Evolutionary conservation across 352 stramenopile species (phyloP).

Genomic region (Globisporangium okanoganense): DNA sequence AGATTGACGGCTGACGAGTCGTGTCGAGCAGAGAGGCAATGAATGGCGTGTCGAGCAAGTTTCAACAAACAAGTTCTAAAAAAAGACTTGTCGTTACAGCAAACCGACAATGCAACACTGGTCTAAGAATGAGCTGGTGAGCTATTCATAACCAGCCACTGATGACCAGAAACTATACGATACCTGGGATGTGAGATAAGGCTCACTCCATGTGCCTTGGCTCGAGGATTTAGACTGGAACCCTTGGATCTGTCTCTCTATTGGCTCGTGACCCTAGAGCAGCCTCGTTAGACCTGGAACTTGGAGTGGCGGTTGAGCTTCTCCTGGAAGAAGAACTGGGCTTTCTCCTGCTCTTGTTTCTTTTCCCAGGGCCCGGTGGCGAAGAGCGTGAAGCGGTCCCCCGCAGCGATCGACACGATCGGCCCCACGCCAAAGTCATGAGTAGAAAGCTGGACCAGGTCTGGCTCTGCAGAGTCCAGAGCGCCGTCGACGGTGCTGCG

Average conservation of each 20-base stretch:
- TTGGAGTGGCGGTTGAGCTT: slow-evolving; percentile 44
- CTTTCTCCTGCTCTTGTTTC: slow-evolving; percentile 27
- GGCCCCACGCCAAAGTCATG: slow-evolving; percentile 37
- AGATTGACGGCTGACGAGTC: neutral
- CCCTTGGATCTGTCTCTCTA: too few relatives aligned
- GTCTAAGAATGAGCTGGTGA: too few relatives aligned
- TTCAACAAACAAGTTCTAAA: too few relatives aligned
- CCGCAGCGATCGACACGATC: slow-evolving; percentile 49
- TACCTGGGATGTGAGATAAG: too few relatives aligned
- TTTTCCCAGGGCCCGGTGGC: slow-evolving; percentile 43
- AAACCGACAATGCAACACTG: too few relatives aligned
- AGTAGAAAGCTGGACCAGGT: slow-evolving; percentile 34
- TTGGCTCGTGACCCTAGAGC: neutral
- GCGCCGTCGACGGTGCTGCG: slow-evolving; percentile 22
- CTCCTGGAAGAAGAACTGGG: slow-evolving; percentile 37
- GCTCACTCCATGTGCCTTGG: too few relatives aligned
- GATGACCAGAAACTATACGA: too few relatives aligned
- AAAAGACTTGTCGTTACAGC: too few relatives aligned
- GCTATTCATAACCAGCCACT: too few relatives aligned
- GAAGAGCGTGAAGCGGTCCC: slow-evolving; percentile 58
- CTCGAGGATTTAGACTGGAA: too few relatives aligned
- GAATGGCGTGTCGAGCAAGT: too few relatives aligned
- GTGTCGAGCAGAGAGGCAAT: neutral
- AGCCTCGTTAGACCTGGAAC: slow-evolving; percentile 10
- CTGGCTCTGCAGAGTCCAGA: slow-evolving; percentile 39